phyloP scores from a whole-genome alignment of 805 yeast species.

The Myxozyma udenii region DNA sequence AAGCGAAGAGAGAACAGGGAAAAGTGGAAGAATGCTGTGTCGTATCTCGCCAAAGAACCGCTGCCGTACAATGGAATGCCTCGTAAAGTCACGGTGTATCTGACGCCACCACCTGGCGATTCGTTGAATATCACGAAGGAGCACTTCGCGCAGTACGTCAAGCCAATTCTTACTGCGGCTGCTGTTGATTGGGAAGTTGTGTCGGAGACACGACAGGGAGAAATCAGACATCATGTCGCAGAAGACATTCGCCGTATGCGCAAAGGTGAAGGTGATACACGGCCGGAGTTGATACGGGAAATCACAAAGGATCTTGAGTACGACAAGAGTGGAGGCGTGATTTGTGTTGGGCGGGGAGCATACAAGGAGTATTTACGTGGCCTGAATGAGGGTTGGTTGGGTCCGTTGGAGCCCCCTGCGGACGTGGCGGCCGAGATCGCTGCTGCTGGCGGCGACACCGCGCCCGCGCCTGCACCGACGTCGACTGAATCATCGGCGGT shows the following conservation, averaged over 20 bases:
- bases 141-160: slow-evolving; percentile 72
- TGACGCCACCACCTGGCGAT: slow-evolving; percentile 98
- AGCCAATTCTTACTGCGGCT: slow-evolving; percentile 79
- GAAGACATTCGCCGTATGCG: slow-evolving; percentile 73
- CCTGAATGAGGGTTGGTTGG: slow-evolving; percentile 88
- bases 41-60: slow-evolving; percentile 50
- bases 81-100: slow-evolving; percentile 72
- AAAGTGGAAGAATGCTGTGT: slow-evolving; percentile 61
- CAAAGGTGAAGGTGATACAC: slow-evolving; percentile 40
- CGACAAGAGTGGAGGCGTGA: slow-evolving; percentile 67
- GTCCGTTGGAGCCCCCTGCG: slow-evolving; percentile 67
- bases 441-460: not conserved
- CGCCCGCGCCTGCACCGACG: not conserved
- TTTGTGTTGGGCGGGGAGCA: slow-evolving; percentile 93
- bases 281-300: slow-evolving; percentile 31
- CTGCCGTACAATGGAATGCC: slow-evolving; percentile 48
- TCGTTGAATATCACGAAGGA: slow-evolving; percentile 69
- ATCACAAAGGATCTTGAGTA: slow-evolving; percentile 38
- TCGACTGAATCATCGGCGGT: not conserved
- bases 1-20: slow-evolving; percentile 65
- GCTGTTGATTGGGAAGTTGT: slow-evolving; percentile 79
- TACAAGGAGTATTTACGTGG: slow-evolving; percentile 90
- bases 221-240: slow-evolving; percentile 76
- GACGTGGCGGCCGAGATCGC: slow-evolving; percentile 15
- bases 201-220: slow-evolving; percentile 83